Percentiles rank a stretch among this genome's conserved stretches.
phyloP scores from a whole-genome alignment of 805 yeast species.

The Kregervanrija delftensis region DNA sequence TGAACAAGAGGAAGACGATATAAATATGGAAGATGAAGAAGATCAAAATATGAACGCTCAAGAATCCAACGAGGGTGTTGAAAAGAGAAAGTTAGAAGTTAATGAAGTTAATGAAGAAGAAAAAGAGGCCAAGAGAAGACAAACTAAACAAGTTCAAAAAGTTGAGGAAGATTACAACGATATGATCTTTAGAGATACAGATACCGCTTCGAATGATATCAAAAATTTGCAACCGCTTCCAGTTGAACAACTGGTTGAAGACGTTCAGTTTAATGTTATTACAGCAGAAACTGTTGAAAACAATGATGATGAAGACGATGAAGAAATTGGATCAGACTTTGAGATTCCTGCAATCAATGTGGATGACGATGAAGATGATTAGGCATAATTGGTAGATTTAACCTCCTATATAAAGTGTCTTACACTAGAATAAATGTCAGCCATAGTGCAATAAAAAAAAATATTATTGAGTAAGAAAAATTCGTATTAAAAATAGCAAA shows the following conservation, averaged over 20 bases:
- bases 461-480: too few relatives aligned
- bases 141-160: conserved; percentile 9
- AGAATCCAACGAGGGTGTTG: conserved; percentile 5
- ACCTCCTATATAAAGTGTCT: too few relatives aligned
- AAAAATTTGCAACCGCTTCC: background rate
- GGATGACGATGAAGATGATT: conserved; percentile 24
- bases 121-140: conserved; percentile 8
- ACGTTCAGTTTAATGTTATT: conserved; percentile 6
- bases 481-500: too few relatives aligned
- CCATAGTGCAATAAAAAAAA: too few relatives aligned
- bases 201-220: background rate
- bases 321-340: conserved; percentile 28
- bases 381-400: background rate
- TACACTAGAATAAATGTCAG: too few relatives aligned
- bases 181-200: conserved; percentile 12
- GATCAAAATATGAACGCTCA: background rate
- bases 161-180: conserved; percentile 8
- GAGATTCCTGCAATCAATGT: conserved; percentile 31
- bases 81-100: conserved; percentile 4
- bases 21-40: conserved; percentile 1
- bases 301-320: conserved; percentile 6
- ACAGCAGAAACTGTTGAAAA: conserved; percentile 1
- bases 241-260: conserved; percentile 4
- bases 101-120: conserved; percentile 9
- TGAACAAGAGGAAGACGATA: conserved; percentile 14